These are phyloP conservation scores for Coniferiporia sulphurascens DNA, from an alignment of 1,284 basidiomycete species.

Conservation along the genomic window DNA sequence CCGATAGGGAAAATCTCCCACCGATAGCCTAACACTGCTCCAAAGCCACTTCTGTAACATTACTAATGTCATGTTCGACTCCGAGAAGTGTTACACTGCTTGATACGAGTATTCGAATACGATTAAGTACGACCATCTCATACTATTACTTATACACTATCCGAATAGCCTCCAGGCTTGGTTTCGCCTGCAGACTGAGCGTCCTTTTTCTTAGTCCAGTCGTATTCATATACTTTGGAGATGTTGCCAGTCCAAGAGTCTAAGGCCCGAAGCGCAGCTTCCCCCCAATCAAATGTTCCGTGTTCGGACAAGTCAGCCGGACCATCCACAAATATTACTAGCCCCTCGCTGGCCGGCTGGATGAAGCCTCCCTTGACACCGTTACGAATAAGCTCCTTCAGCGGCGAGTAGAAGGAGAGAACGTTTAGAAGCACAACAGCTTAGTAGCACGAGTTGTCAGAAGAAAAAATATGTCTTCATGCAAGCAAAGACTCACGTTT, in stretches of 20 bases:
- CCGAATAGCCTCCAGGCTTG: background rate
- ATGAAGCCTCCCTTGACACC: slow-evolving; percentile 78
- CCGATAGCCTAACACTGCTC: too few species aligned
- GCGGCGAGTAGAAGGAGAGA: slow-evolving; percentile 71
- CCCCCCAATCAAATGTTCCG: slow-evolving; percentile 72
- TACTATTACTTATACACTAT: background rate
- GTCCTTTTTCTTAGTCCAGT: slow-evolving; percentile 15
- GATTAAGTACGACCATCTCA: background rate
- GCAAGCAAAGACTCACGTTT: slow-evolving; percentile 53
- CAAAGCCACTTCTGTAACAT: too few species aligned
- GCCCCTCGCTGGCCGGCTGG: slow-evolving; percentile 46
- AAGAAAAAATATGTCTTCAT: slow-evolving; percentile 4
- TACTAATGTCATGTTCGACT: too few species aligned
- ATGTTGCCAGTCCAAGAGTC: slow-evolving; percentile 50
- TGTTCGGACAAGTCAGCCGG: slow-evolving; percentile 52
- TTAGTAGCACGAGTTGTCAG: slow-evolving; percentile 21
- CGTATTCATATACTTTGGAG: slow-evolving; percentile 5
- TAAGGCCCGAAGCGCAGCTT: slow-evolving; percentile 60
- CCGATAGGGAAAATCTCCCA: too few species aligned
- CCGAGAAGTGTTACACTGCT: background rate
- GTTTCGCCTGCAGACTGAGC: background rate
- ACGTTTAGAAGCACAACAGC: slow-evolving; percentile 85
- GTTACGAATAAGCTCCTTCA: slow-evolving; percentile 66
- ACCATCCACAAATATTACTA: slow-evolving; percentile 72
- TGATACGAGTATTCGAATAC: background rate